Conservation (phyloP, 768 basidiomycete genomes). For the Tulasnella sp. region DNA sequence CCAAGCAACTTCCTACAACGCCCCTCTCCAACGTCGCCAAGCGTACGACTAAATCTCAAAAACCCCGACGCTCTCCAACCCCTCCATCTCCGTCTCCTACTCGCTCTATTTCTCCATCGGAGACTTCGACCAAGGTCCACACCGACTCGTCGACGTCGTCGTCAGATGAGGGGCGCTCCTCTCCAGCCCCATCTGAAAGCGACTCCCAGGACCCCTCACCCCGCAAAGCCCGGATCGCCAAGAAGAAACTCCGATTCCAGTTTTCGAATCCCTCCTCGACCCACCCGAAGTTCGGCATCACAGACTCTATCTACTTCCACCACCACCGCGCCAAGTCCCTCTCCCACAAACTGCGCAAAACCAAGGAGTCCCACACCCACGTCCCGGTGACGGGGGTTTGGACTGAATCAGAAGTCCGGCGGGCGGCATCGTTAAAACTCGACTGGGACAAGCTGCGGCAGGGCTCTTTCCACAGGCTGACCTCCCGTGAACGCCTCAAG, state of each 20-base stretch:
- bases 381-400: neutral
- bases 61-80: neutral
- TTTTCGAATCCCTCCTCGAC: neutral
- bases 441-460: neutral
- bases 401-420: neutral
- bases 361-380: neutral
- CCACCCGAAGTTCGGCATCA: neutral
- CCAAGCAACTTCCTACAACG: neutral
- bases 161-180: too few species aligned
- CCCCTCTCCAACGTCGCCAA: neutral
- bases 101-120: neutral
- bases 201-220: neutral
- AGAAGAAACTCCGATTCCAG: neutral
- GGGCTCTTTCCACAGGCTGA: neutral
- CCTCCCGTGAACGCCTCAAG: neutral
- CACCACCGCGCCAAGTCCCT: neutral
- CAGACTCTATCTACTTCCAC: neutral
- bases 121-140: neutral
- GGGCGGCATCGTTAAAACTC: neutral
- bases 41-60: too few species aligned
- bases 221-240: neutral
- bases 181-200: too few species aligned
- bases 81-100: neutral
- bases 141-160: neutral
- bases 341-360: neutral